phyloP scores from a whole-genome alignment of 345 rosid species.

The Eucalyptus tenuipes region DNA sequence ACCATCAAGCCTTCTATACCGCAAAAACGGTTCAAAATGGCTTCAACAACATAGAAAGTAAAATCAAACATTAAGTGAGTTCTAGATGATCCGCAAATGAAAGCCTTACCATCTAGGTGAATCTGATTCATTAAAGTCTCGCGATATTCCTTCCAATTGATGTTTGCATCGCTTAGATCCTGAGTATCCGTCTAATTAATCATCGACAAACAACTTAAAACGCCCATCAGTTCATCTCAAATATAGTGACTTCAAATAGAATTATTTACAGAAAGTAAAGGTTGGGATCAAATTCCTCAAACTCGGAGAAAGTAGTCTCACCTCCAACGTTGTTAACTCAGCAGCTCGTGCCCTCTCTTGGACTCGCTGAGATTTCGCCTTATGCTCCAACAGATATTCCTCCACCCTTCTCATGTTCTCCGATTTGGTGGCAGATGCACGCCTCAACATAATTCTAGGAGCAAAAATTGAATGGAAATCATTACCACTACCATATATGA shows the following conservation, averaged over 20 bases:
- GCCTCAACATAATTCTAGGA: background rate
- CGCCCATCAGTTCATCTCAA: background rate
- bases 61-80: background rate
- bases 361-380: background rate
- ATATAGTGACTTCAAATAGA: background rate
- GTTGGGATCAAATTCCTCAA: background rate
- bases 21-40: background rate
- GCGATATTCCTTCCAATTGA: background rate
- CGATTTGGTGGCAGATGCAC: background rate
- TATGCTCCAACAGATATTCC: background rate
- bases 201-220: background rate
- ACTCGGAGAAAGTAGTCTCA: background rate
- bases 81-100: background rate
- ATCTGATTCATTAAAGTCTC: background rate
- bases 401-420: background rate
- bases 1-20: background rate
- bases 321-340: background rate
- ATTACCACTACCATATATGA: background rate
- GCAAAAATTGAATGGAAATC: background rate
- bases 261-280: background rate
- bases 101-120: background rate
- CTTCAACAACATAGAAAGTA: background rate
- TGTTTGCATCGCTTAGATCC: background rate
- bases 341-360: background rate
- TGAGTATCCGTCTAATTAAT: background rate